phyloP scores from a whole-genome alignment of 176 grass and related monocot genomes.

The Guadua angustifolia region DNA sequence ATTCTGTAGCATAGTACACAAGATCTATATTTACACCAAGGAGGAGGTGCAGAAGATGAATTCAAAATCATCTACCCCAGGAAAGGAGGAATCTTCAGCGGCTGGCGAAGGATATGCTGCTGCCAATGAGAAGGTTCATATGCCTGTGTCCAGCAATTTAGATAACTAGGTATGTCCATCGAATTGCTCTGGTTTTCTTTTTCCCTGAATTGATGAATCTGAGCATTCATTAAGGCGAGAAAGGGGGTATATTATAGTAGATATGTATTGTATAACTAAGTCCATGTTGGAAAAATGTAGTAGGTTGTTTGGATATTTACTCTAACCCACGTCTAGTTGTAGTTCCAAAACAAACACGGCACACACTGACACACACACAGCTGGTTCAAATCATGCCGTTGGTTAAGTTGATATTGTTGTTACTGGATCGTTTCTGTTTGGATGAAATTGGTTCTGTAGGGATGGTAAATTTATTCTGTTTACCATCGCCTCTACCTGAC shows the following conservation, averaged over 20 bases:
- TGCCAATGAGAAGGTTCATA: slow-evolving; percentile 48
- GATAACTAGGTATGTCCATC: slow-evolving; percentile 46
- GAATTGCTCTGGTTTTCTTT: background rate
- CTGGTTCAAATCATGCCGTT: background rate
- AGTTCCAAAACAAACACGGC: background rate
- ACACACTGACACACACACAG: background rate
- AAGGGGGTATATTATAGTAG: background rate
- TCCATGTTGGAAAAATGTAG: background rate
- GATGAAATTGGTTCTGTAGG: background rate
- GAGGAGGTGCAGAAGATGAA: slow-evolving; percentile 95
- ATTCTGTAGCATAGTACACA: slow-evolving; percentile 78
- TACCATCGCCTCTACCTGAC: background rate
- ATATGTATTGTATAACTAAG: background rate
- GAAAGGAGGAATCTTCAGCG: slow-evolving; percentile 48
- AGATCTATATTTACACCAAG: slow-evolving; percentile 88
- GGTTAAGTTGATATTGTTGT: background rate
- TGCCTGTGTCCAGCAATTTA: slow-evolving; percentile 15
- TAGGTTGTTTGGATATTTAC: background rate
- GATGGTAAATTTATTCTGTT: background rate
- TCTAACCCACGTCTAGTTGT: background rate
- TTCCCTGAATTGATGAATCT: background rate
- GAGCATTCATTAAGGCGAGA: background rate
- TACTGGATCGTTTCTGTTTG: background rate
- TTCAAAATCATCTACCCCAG: slow-evolving; percentile 53
- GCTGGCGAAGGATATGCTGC: slow-evolving; percentile 44